These are phyloP conservation scores for Neofusicoccum ribis DNA, from an alignment of 2,329 filamentous ascomycete genomes.

Conservation along the genomic window DNA sequence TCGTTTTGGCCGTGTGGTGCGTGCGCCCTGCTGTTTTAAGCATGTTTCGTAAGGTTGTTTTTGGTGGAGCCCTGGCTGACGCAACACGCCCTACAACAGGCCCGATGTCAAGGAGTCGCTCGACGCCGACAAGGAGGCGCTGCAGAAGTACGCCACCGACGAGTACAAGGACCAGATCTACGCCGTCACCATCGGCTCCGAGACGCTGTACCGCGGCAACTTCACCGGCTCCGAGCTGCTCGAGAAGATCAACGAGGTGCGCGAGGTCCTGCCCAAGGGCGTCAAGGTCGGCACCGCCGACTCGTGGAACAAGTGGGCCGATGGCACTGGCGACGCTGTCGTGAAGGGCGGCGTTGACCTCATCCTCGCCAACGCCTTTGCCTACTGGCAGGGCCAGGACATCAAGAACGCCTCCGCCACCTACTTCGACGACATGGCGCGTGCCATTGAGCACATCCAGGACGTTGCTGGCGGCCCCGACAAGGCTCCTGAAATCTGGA, in stretches of 20 bases:
- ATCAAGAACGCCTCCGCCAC: constrained; percentile 60
- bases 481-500: constrained; percentile 62
- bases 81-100: constrained; percentile 37
- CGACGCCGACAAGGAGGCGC: constrained; percentile 59
- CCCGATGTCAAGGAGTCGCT: constrained; percentile 65
- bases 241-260: constrained; percentile 62
- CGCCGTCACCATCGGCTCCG: constrained; percentile 70
- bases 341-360: constrained; percentile 62
- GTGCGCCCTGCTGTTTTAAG: constrained; percentile 24
- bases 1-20: constrained; percentile 70
- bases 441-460: constrained; percentile 65
- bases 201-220: constrained; percentile 68
- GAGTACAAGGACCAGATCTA: constrained; percentile 61
- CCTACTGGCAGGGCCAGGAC: constrained; percentile 68
- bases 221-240: constrained; percentile 63
- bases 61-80: not conserved
- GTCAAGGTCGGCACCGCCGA: constrained; percentile 67
- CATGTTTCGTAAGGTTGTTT: constrained; percentile 9
- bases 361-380: constrained; percentile 67
- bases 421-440: constrained; percentile 67
- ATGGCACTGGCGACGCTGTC: constrained; percentile 66
- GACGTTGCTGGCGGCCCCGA: constrained; percentile 54
- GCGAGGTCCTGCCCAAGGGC: constrained; percentile 51
- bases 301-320: constrained; percentile 71
- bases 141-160: constrained; percentile 49